Evolutionary conservation across 2,329 filamentous ascomycete genomes (phyloP).

Genomic region (Sclerotiophoma versabilis): DNA sequence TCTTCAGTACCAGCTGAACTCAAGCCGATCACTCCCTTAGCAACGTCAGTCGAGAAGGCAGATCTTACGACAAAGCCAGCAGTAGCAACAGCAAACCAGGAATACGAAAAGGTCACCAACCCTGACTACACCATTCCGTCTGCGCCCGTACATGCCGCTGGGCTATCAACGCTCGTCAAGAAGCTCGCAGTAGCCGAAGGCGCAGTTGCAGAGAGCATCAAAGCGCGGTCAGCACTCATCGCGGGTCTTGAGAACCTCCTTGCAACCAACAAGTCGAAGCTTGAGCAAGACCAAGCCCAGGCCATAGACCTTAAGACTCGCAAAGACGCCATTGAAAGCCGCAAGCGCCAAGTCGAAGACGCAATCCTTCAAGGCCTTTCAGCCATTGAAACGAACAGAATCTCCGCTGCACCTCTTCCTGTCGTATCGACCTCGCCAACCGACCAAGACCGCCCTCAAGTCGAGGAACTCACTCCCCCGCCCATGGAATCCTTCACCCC

Average conservation of each 20-base stretch:
- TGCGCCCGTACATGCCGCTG: constrained; percentile 88
- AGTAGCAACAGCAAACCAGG: constrained; percentile 74
- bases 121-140: constrained; percentile 73
- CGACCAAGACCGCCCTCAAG: constrained; percentile 72
- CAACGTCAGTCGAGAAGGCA: constrained; percentile 77
- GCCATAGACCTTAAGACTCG: constrained; percentile 70
- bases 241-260: constrained; percentile 83
- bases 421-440: constrained; percentile 27
- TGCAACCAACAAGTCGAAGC: constrained; percentile 71
- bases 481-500: constrained; percentile 65
- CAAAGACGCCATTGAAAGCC: constrained; percentile 75
- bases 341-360: constrained; percentile 88
- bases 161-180: constrained; percentile 88
- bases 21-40: constrained; percentile 73
- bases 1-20: constrained; percentile 76
- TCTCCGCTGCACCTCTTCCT: constrained; percentile 50
- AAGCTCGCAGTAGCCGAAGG: constrained; percentile 86
- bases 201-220: constrained; percentile 87
- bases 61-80: constrained; percentile 71
- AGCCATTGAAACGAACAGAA: constrained; percentile 61
- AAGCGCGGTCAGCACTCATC: constrained; percentile 80
- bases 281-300: constrained; percentile 73
- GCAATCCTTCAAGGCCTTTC: constrained; percentile 86
- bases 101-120: constrained; percentile 85
- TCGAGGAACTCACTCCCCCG: constrained; percentile 88